Evolutionary conservation across 768 basidiomycete genomes (phyloP).

Genomic region (Lactarius hengduanensis): DNA sequence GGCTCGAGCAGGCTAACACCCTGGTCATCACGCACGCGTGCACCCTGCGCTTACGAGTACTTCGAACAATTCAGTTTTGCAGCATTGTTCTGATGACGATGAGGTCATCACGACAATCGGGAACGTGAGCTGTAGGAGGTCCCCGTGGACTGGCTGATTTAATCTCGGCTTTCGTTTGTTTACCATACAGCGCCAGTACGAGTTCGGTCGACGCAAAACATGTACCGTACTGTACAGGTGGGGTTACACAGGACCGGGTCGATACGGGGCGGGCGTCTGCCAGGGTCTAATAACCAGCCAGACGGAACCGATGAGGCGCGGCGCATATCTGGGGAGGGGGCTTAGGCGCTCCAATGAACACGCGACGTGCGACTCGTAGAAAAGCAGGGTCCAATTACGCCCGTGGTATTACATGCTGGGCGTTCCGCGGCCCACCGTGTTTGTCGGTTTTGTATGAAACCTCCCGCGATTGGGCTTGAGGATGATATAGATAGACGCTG

Average conservation of each 20-base stretch:
- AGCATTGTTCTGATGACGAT: background rate
- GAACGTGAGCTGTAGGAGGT: background rate
- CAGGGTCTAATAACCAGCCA: background rate
- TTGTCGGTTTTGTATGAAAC: background rate
- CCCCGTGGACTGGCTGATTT: background rate
- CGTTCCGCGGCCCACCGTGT: background rate
- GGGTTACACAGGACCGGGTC: background rate
- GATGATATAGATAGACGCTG: background rate
- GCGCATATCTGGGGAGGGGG: background rate
- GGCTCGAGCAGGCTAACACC: background rate
- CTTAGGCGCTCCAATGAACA: background rate
- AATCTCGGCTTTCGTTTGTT: background rate
- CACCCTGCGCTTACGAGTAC: background rate
- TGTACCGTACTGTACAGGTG: background rate
- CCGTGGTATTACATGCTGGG: background rate
- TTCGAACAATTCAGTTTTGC: background rate
- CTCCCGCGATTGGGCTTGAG: background rate
- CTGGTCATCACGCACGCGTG: background rate
- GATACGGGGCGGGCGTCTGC: background rate
- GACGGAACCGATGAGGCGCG: background rate
- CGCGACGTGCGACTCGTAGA: background rate
- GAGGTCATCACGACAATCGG: background rate
- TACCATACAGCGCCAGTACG: background rate
- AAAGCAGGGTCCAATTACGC: conserved; percentile 1
- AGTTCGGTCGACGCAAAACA: background rate